phyloP scores from a whole-genome alignment of 2,329 filamentous ascomycete species.

The Trichoderma citrinoviride region DNA sequence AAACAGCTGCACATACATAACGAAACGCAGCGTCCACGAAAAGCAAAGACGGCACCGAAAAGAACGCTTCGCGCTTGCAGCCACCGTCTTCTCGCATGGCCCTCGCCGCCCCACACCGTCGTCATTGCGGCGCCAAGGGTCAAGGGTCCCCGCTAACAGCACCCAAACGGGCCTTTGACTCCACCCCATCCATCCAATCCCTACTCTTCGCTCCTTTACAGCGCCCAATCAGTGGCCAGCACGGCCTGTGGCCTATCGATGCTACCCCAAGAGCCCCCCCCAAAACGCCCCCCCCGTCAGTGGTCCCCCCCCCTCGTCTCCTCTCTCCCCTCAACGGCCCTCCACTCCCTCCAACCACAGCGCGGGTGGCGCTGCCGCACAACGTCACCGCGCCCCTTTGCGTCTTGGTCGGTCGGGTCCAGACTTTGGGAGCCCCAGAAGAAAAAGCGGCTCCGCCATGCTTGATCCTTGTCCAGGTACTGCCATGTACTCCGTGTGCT shows the following conservation, averaged over 20 bases:
- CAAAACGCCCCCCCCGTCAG: background rate
- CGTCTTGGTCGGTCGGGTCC: slow-evolving; percentile 24
- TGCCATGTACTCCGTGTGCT: background rate
- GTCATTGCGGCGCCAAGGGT: slow-evolving; percentile 24
- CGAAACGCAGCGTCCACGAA: background rate
- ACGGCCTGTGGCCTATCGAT: background rate
- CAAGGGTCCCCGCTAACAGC: slow-evolving; percentile 23
- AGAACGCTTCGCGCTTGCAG: background rate
- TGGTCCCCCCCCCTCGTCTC: slow-evolving; percentile 1
- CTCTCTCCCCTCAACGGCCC: background rate
- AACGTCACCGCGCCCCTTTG: slow-evolving; percentile 26
- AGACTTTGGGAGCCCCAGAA: slow-evolving; percentile 22
- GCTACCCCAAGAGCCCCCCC: background rate
- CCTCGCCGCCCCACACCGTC: slow-evolving; percentile 17
- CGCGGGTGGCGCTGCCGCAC: slow-evolving; percentile 22
- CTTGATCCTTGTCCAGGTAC: slow-evolving; percentile 12
- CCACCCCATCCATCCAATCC: too few relatives aligned
- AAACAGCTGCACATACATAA: background rate
- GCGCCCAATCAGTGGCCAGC: too few relatives aligned
- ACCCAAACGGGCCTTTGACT: background rate
- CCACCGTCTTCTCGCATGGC: slow-evolving; percentile 1
- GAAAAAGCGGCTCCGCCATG: slow-evolving; percentile 18
- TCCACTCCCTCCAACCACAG: slow-evolving; percentile 19
- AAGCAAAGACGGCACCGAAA: background rate
- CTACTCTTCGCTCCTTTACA: too few relatives aligned